phyloP scores from a whole-genome alignment of 371 early-diverging fungal species.

The Rhizopus sp. region DNA sequence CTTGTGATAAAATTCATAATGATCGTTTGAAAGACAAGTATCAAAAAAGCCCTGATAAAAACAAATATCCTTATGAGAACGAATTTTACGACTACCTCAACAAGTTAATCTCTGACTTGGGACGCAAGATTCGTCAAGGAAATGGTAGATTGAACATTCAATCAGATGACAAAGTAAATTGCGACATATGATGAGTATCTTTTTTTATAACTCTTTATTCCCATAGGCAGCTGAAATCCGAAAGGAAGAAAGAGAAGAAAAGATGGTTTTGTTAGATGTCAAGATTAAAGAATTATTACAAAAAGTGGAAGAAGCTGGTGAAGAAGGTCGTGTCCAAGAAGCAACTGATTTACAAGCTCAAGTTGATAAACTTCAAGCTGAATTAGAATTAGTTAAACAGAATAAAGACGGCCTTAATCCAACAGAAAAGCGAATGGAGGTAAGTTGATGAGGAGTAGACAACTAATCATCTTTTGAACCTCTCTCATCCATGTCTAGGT shows the following conservation, averaged over 20 bases:
- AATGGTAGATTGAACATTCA: constrained; percentile 74
- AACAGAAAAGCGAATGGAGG: constrained; percentile 76
- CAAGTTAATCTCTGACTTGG: constrained; percentile 71
- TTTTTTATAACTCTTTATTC: neutral
- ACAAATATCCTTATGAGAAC: constrained; percentile 74
- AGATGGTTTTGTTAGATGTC: constrained; percentile 81
- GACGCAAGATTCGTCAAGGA: constrained; percentile 76
- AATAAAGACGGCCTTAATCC: constrained; percentile 68
- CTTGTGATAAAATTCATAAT: constrained; percentile 80
- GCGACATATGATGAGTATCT: neutral
- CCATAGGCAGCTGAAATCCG: constrained; percentile 60
- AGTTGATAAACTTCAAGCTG: constrained; percentile 68
- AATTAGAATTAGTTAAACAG: constrained; percentile 63
- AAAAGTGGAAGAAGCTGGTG: constrained; percentile 75
- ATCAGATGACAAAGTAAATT: constrained; percentile 67
- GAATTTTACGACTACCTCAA: constrained; percentile 76
- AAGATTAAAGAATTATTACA: constrained; percentile 74
- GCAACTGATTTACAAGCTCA: constrained; percentile 66
- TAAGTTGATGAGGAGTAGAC: constrained; percentile 7
- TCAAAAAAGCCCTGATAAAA: constrained; percentile 65
- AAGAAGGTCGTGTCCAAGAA: constrained; percentile 80
- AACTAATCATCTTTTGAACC: constrained; percentile 2
- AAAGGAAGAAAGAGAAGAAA: constrained; percentile 83
- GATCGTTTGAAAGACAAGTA: constrained; percentile 79
- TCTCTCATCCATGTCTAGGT: constrained; percentile 44